Base-by-base conservation (phyloP, 2,329 filamentous ascomycete species). In the Hymenoscyphus fructigenus region DNA sequence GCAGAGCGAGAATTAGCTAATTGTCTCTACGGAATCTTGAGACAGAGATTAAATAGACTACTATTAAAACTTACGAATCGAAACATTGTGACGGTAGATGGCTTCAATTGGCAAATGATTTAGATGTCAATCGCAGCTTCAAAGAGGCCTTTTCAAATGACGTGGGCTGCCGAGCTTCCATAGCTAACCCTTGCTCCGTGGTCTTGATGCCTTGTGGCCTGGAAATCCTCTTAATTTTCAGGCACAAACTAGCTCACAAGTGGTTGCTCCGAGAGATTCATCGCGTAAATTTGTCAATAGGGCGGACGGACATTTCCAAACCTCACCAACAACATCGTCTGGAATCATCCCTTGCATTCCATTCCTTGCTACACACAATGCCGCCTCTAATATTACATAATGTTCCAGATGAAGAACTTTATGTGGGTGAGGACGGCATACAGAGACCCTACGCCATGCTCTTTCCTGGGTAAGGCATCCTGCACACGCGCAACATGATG, bases 361-460 rank as follows among this genome's bases (percentile, higher is more conserved):
- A 17, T 36, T 38, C 32, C 44, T 34, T 28, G n/a, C 29, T 36
- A 12, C 29, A 55, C 20, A n/a, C 34, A 69, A 89, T 88, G 86
- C 83, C 86, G 64, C 87, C 87, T 70, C 79, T 89, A 65, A 88
- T 89, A 72, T 79, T 90, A 38, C 87, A 90, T 74, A 89, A 88
- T 74, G 87, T 89, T 68, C 86, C 87, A 64, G 87, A 89, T 69
- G 87, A 89, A 60, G 87, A 89, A 74, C 84, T 87, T 59, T 89
- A 88, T 74, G 78, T 86, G 5, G 87, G 87, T 64, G 85, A 88
- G 61, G 87, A 89, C 77, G 87, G 87, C 67, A 75, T 89, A 68
- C 84, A 85, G 75, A 79, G 87, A 67, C 87, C 87, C 1, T 90
- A 88, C 74, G 87, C 86, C 67, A 86, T 89, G 82, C 81, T 88